These are phyloP conservation scores for Rubroboletus pulcherrimus DNA, from an alignment of 768 basidiomycete species.

Conservation along the genomic window DNA sequence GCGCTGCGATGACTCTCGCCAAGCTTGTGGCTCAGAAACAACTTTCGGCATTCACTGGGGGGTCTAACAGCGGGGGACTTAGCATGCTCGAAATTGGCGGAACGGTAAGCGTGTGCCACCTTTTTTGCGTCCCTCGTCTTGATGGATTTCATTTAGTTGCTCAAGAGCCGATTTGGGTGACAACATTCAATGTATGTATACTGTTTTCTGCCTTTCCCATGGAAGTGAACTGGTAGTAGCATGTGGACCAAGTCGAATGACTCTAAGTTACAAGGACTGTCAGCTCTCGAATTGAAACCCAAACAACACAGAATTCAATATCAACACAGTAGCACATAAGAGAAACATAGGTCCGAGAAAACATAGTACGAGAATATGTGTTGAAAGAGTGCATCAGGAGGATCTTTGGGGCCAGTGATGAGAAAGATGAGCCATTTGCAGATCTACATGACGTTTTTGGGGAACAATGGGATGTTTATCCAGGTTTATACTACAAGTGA, in stretches of 20 bases:
- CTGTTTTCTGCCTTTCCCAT: neutral
- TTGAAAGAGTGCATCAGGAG: too few species aligned
- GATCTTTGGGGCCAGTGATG: too few species aligned
- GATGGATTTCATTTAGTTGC: neutral
- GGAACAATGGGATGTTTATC: too few species aligned
- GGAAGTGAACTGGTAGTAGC: neutral
- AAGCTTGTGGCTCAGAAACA: conserved; percentile 73
- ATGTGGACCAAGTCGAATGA: neutral
- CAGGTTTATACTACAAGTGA: too few species aligned
- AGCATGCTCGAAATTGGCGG: conserved; percentile 46
- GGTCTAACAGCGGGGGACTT: conserved; percentile 69
- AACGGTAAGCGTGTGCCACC: conserved; percentile 38
- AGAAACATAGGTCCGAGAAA: too few species aligned
- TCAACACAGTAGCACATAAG: neutral
- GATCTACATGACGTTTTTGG: too few species aligned
- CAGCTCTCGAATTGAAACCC: neutral
- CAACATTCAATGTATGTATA: neutral
- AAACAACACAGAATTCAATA: neutral
- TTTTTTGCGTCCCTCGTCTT: neutral
- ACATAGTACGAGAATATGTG: conserved; percentile 23
- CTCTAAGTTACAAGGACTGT: neutral
- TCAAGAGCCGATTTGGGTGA: conserved; percentile 17
- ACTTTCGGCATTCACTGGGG: conserved; percentile 42
- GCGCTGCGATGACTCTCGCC: conserved; percentile 82
- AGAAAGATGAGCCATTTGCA: too few species aligned